Evolutionary conservation across 768 basidiomycete species (phyloP), one percentile per base, ranked within the genome.

Genomic region (Pleurotus tuber-regium): DNA sequence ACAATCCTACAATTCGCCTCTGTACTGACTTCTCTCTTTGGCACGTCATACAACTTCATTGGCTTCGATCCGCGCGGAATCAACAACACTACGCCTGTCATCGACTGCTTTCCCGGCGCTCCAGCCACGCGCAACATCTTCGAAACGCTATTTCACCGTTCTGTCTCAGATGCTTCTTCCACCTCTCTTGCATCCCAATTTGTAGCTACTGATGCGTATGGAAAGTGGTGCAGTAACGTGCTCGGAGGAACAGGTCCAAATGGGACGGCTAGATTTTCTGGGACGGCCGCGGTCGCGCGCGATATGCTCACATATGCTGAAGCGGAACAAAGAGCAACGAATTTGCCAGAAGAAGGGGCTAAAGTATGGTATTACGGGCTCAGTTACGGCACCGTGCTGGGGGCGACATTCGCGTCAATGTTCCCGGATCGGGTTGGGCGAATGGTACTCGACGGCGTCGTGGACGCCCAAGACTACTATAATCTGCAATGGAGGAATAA

Each of bases 51-150:
- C 53, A 75, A 79, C 50, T 55, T 77, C 4, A 64, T 79, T 7
- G 67, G 74, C 4, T 78, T 77, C 52, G 77, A 79, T 56, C 75
- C 75, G 14, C 59, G 75, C 61, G 75, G 74, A 72, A 54, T 42
- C 2, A 42, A 42, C 24, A 42, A 42, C 41, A 42, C 41, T 10
- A 42, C 41, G 1, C 19, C 41, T 19, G 9, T 25, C 41, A 42
- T 42, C 16, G 41, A 42, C 24, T 42, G 41, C 16, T 42, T 42
- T 18, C 41, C 41, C 8, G 23, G 23, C 24, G 7, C 16, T 24
- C 41, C 16, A 2, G 9, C 6, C 4, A 42, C 18, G 11, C 41
- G 41, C 3, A 16, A 7, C 24, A 42, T 42, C 41, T 42, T 42
- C 41, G 21, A 18, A 10, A 19, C 16, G 18, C 41, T 42, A 5